Evolutionary conservation across 1,284 basidiomycete species (phyloP), one percentile per base, ranked within the genome.

Genomic region (Erythrobasidium hasegawianum): DNA sequence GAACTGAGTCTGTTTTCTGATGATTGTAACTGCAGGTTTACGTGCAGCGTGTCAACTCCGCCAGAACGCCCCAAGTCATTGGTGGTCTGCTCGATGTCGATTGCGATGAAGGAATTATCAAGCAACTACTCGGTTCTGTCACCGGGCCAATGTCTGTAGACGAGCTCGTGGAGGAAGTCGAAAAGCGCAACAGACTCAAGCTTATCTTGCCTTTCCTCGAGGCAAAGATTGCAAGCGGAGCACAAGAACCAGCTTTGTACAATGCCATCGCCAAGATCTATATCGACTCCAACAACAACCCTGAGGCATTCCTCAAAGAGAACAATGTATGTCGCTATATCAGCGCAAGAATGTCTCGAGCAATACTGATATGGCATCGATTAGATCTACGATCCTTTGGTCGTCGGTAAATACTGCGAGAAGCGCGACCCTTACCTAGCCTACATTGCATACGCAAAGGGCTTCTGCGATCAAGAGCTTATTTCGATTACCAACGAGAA

Each of bases 321-420:
- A 98, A 98, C 81, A 97, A 96, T 77, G 88, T 90, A 75, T 61
- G 87, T 79, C n/a, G 29, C 26, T 20, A 39, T n/a, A 41, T n/a
- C n/a, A 0, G n/a, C 3, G 20, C 29, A 11, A 55, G 14, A 20
- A 3, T 9, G 24, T 27, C 5, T 41, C n/a, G n/a, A 18, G 4
- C 2, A 54, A n/a, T 20, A 22, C 24, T 57, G 22, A 61, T 13
- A 9, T 26, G 16, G 27, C 11, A 60, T 57, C 47, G 27, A 68
- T 24, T 71, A 91, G 89, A 79, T 95, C 26, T 99, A 98, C 79
- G 95, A 98, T 76, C 92, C 96, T 8, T 82, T 94, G 47, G 86
- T 95, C 27, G 92, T 99, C 72, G 96, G 96, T 71, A 97, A 97
- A 80, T 99, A 97, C 84, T 99, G 96, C 80, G 96, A 98, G 81